These are phyloP conservation scores for Dimargaris xerosporica DNA, from an alignment of 192 early-diverging fungal genomes.

Conservation along the genomic window DNA sequence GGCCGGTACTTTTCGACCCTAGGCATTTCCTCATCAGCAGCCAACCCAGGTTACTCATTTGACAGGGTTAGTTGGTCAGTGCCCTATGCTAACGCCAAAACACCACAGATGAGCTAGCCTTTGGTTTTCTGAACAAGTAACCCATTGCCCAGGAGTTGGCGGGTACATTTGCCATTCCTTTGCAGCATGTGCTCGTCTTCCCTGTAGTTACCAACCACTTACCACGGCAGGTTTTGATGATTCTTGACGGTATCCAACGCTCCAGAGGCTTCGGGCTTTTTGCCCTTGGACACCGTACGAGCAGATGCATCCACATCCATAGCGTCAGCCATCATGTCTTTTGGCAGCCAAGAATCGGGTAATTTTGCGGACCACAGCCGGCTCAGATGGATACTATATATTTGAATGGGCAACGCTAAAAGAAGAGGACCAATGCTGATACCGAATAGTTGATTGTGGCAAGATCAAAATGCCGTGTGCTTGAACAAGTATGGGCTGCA, in stretches of 20 bases:
- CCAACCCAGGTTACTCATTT: background rate
- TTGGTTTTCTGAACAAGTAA: background rate
- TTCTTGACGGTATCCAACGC: background rate
- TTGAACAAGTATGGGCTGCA: too few species aligned
- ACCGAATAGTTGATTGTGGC: too few species aligned
- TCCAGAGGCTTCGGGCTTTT: background rate
- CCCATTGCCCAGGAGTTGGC: background rate
- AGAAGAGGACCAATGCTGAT: too few species aligned
- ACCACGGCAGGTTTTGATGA: slow-evolving; percentile 1
- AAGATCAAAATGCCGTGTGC: too few species aligned
- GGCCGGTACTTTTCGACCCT: slow-evolving; percentile 91
- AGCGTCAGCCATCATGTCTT: background rate
- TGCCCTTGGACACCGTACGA: background rate
- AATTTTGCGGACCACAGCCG: background rate
- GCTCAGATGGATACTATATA: background rate
- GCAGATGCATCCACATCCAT: background rate
- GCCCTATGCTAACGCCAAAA: background rate
- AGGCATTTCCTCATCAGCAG: background rate
- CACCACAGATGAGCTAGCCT: background rate
- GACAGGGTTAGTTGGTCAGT: background rate
- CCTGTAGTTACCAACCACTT: background rate
- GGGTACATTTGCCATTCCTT: too few species aligned
- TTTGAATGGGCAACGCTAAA: background rate
- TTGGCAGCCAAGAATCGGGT: background rate
- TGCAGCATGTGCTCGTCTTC: too few species aligned